phyloP scores from a whole-genome alignment of 805 yeast genomes.

The Diddensiella santjacobensis region DNA sequence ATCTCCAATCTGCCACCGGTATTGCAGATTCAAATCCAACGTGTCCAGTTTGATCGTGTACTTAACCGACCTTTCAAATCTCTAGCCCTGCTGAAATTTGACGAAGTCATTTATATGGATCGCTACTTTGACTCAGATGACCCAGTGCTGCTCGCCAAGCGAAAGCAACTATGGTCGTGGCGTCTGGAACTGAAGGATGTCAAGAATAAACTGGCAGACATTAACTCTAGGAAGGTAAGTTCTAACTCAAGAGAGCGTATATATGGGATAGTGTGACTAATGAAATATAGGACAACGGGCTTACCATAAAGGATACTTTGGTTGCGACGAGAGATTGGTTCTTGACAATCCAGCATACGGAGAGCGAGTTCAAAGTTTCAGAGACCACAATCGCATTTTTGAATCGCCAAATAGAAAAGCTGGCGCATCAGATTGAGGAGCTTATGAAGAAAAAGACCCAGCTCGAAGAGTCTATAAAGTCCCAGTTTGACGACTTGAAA shows the following conservation, averaged over 20 bases:
- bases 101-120: conserved; percentile 77
- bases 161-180: conserved; percentile 59
- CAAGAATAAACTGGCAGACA: conserved; percentile 12
- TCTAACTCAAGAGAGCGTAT: too few species aligned
- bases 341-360: conserved; percentile 33
- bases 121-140: conserved; percentile 70
- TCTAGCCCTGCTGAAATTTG: conserved; percentile 75
- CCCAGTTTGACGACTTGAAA: conserved; percentile 59
- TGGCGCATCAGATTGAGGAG: conserved; percentile 44
- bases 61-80: conserved; percentile 75
- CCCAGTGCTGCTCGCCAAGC: conserved; percentile 44
- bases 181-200: conserved; percentile 37
- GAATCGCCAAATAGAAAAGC: conserved; percentile 42
- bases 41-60: conserved; percentile 84
- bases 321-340: conserved; percentile 56
- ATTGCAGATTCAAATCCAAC: conserved; percentile 86
- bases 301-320: conserved; percentile 50
- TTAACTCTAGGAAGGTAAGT: conserved; percentile 36
- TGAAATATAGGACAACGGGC: conserved; percentile 35
- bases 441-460: conserved; percentile 42
- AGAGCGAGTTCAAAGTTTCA: conserved; percentile 33
- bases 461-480: conserved; percentile 48
- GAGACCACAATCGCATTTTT: conserved; percentile 47
- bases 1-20: conserved; percentile 72
- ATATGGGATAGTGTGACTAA: too few species aligned